These are phyloP conservation scores for Pelargonium citronellum DNA, from an alignment of 441 rosid species.

Conservation along the genomic window DNA sequence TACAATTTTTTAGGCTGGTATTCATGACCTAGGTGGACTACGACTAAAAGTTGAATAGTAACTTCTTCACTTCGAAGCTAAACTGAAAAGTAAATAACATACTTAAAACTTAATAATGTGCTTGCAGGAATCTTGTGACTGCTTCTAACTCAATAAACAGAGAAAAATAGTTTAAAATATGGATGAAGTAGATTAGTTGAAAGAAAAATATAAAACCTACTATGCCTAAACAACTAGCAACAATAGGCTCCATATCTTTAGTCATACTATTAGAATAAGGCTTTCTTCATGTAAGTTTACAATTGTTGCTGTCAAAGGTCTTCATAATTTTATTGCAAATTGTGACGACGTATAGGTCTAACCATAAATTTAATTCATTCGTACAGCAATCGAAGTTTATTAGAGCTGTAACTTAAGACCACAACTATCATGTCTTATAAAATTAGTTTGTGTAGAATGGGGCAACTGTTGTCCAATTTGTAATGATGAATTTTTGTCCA, in stretches of 20 bases:
- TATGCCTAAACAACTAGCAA: background rate
- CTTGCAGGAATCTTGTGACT: background rate
- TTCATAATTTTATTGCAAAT: background rate
- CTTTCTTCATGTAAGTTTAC: background rate
- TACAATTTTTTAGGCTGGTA: background rate
- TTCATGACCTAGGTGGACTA: background rate
- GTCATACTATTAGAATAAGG: background rate
- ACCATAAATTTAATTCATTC: constrained; percentile 8
- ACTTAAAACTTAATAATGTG: background rate
- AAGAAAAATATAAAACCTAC: too few species aligned
- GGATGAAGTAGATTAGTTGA: too few species aligned
- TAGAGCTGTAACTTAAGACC: background rate
- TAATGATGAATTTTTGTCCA: constrained; percentile 4
- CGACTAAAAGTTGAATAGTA: background rate
- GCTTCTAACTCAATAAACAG: background rate
- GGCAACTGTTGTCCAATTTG: background rate
- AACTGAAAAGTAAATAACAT: background rate
- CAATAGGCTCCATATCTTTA: background rate
- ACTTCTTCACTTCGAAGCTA: background rate
- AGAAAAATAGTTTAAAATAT: background rate
- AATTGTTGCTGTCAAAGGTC: background rate
- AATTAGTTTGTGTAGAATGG: background rate
- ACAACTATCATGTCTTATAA: background rate
- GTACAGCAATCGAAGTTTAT: constrained; percentile 1
- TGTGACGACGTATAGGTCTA: background rate